Evolutionary conservation across 2,329 filamentous ascomycete species (phyloP).

Genomic region (Mariannaea elegans): DNA sequence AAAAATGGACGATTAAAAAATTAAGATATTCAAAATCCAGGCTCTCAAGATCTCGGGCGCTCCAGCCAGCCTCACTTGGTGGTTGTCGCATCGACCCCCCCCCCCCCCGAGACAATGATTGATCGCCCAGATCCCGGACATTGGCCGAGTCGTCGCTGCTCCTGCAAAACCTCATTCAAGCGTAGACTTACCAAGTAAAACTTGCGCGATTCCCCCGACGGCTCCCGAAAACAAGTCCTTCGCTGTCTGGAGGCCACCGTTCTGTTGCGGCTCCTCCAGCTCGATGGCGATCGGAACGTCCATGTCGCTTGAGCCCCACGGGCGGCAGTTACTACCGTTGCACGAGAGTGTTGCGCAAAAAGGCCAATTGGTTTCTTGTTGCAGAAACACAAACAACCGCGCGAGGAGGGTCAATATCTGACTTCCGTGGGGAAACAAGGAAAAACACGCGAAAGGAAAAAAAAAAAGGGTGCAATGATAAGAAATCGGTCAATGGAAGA

Average conservation of each 20-base stretch:
- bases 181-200: slow-evolving; percentile 83
- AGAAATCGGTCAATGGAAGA: neutral
- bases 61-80: slow-evolving; percentile 3
- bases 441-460: neutral
- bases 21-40: neutral
- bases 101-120: neutral
- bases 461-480: neutral
- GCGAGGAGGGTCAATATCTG: neutral
- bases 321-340: neutral
- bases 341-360: neutral
- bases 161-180: neutral
- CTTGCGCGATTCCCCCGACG: slow-evolving; percentile 91
- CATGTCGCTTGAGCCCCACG: slow-evolving; percentile 29
- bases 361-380: neutral
- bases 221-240: slow-evolving; percentile 95
- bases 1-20: neutral
- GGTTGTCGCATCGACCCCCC: neutral
- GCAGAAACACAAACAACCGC: neutral
- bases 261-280: slow-evolving; percentile 45
- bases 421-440: neutral
- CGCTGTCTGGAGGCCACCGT: slow-evolving; percentile 65
- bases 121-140: no score
- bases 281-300: slow-evolving; percentile 46
- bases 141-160: no score
- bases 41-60: slow-evolving; percentile 16